Evolutionary conservation across 768 basidiomycete genomes (phyloP), one percentile per base, ranked within the genome.

Genomic region (Mycena polygramma): DNA sequence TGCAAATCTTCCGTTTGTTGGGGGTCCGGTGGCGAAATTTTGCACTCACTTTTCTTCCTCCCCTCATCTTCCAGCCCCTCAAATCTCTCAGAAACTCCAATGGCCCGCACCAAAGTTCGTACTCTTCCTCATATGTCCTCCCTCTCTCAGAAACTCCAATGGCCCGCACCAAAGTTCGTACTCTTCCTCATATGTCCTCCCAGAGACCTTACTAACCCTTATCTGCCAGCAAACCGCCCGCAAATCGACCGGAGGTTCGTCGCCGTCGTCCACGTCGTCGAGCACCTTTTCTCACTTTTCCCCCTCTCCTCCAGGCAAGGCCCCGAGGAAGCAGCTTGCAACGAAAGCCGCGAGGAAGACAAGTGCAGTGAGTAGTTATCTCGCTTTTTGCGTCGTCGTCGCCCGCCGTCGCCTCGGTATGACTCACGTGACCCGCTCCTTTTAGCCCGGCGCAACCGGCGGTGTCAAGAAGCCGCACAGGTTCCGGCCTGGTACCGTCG

Each of bases 391-490:
- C 73, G 76, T 79, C 71, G 73, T 75, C 72, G 73, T 55, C 75
- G 11, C 41, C 41, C 11, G 15, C 41, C 30, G 71, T 55, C 63
- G 71, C 64, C 72, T 49, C 51, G 58, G 41, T 68, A 69, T 49
- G 48, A 57, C 39, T 75, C 63, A 64, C 53, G 46, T 51, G 54
- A 26, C 60, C 46, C 66, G 41, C 41, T 41, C 41, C 41, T 41
- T 59, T 73, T 70, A 71, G 70, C 45, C 70, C 24, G 88, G 93
- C 66, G 89, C 93, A 67, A 93, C 96, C 72, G 96, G 96, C 84
- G 96, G 96, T 91, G 96, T 98, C 78, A 99, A 99, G 97, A 99
- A 99, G 89, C 97, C 97, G 70, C 97, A 99, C 83, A 89, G 97
- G 81, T 98, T 97, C 92, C 90, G 94, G 79, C 94, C 94, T 76